Conservation (phyloP, 176 grass and related monocot species). For the Triticum monococcum region DNA sequence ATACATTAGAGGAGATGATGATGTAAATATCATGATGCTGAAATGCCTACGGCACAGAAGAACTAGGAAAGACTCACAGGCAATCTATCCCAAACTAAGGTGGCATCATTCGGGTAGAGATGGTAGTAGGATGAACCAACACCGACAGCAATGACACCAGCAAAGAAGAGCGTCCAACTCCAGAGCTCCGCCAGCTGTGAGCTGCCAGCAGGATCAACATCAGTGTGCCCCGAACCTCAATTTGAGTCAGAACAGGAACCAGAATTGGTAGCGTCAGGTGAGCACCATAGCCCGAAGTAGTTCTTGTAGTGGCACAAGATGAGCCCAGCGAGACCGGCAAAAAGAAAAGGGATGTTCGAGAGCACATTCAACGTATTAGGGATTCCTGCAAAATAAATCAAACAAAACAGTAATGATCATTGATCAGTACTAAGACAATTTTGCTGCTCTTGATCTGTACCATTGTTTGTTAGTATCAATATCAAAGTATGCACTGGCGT, state of each 20-base stretch:
- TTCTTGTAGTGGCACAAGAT: conserved; percentile 68
- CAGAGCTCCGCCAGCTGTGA: conserved; percentile 74
- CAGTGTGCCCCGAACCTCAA: not conserved
- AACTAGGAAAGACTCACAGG: conserved; percentile 46
- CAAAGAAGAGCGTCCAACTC: conserved; percentile 82
- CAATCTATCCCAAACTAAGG: conserved; percentile 82
- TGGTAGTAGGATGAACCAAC: conserved; percentile 92
- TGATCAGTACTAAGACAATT: not conserved
- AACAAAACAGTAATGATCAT: not conserved
- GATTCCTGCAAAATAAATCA: conserved; percentile 52
- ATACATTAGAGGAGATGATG: not conserved
- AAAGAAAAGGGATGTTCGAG: conserved; percentile 90
- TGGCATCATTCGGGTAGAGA: conserved; percentile 70
- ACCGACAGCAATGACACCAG: conserved; percentile 59
- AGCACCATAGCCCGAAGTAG: conserved; percentile 77
- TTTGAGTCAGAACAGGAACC: not conserved
- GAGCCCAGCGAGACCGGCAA: conserved; percentile 52
- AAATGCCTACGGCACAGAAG: too few species aligned
- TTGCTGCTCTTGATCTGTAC: not conserved
- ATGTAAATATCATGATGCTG: not conserved
- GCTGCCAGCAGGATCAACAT: conserved; percentile 35
- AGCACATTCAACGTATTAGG: conserved; percentile 87
- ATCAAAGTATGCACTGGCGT: not conserved
- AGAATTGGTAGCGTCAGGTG: too few species aligned
- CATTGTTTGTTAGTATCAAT: not conserved